Evolutionary conservation across 805 yeast genomes (phyloP).

Genomic region (Yarrowia hollandica): DNA sequence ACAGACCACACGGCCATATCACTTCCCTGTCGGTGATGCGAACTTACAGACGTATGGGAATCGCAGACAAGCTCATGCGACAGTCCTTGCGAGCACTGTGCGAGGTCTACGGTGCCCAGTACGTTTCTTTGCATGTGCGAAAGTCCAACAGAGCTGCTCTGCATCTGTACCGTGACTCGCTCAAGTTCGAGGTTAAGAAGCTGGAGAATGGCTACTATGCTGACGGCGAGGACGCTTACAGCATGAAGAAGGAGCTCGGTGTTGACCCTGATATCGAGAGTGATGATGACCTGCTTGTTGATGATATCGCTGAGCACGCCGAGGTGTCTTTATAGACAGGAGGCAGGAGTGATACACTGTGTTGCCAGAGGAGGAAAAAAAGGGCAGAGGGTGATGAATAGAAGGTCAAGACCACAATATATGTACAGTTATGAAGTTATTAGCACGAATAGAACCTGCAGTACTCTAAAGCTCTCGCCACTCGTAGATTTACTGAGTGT

Average conservation of each 20-base stretch:
- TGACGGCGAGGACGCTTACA: slow-evolving; percentile 96
- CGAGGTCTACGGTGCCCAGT: slow-evolving; percentile 77
- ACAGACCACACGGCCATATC: slow-evolving; percentile 73
- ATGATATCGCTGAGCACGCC: slow-evolving; percentile 30
- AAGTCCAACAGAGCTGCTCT: slow-evolving; percentile 91
- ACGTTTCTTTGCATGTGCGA: slow-evolving; percentile 90
- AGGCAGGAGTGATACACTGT: no score
- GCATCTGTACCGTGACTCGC: slow-evolving; percentile 83
- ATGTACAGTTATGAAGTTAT: slow-evolving; percentile 16
- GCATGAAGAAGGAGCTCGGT: slow-evolving; percentile 72
- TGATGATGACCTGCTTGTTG: slow-evolving; percentile 37
- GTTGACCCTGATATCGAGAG: slow-evolving; percentile 32
- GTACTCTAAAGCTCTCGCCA: no score
- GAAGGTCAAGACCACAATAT: not conserved
- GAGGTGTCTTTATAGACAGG: slow-evolving; percentile 19
- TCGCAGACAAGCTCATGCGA: slow-evolving; percentile 88
- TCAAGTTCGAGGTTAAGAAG: slow-evolving; percentile 75
- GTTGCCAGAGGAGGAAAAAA: not conserved
- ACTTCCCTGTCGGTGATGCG: slow-evolving; percentile 94
- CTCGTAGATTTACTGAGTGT: no score
- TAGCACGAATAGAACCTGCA: not conserved
- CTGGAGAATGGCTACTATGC: slow-evolving; percentile 90
- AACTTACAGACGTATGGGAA: slow-evolving; percentile 90
- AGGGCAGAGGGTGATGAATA: not conserved
- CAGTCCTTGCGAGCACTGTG: slow-evolving; percentile 77